A percentile compares a stretch with the other conserved stretches of the same genome.
phyloP scores from a whole-genome alignment of 306 rosid species.

The Fragaria nilgerrensis region DNA sequence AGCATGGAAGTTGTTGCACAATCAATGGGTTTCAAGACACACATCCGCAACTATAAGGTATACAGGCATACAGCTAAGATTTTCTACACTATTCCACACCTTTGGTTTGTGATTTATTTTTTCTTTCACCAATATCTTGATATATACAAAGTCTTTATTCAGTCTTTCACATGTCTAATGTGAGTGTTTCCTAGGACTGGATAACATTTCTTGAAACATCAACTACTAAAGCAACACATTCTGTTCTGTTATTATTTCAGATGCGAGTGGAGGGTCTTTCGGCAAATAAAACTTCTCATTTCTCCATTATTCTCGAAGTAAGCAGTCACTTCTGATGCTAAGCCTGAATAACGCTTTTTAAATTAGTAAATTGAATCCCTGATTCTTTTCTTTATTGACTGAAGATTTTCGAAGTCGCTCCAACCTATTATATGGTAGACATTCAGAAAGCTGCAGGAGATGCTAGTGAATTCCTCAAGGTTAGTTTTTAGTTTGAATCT shows the following conservation, averaged over 20 bases:
- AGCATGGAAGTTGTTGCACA: conserved; percentile 95
- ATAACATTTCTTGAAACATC: conserved; percentile 3
- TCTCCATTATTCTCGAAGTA: conserved; percentile 86
- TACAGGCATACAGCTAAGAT: conserved; percentile 41
- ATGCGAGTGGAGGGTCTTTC: conserved; percentile 91
- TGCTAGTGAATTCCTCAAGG: conserved; percentile 80
- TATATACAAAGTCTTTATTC: not conserved
- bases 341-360: conserved; percentile 2
- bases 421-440: conserved; percentile 82
- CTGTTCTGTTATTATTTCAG: conserved; percentile 37
- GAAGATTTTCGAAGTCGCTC: conserved; percentile 88
- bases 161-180: not conserved
- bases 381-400: conserved; percentile 14
- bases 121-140: not conserved
- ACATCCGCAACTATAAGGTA: conserved; percentile 87
- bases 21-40: conserved; percentile 91
- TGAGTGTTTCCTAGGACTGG: conserved; percentile 6
- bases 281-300: conserved; percentile 51
- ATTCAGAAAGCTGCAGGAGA: conserved; percentile 86
- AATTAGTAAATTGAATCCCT: not conserved
- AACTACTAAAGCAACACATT: not conserved
- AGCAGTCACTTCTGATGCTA: conserved; percentile 22
- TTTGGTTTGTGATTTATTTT: conserved; percentile 1
- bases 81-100: conserved; percentile 12
- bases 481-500: conserved; percentile 28